These are phyloP conservation scores for Oryza coarctata DNA, from an alignment of 176 grass and related monocot genomes.

Conservation along the genomic window DNA sequence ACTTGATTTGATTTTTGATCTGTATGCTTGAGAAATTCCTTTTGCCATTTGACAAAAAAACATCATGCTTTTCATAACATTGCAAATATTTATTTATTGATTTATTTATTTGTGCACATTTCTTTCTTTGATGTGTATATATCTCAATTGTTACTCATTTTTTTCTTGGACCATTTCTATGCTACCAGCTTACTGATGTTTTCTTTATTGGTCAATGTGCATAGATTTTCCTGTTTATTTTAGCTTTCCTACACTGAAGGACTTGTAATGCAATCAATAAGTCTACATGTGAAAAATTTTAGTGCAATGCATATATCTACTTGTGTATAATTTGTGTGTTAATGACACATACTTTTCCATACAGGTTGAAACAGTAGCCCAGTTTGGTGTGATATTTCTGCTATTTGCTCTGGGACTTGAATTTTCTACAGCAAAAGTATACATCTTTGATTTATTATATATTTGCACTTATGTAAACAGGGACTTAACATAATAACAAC, in stretches of 20 bases:
- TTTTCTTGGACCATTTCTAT: background rate
- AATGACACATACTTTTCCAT: constrained; percentile 25
- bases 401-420: constrained; percentile 96
- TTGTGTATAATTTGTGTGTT: constrained; percentile 1
- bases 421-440: constrained; percentile 93
- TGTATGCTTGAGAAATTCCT: background rate
- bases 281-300: background rate
- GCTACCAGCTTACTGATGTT: background rate
- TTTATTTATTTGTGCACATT: background rate
- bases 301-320: background rate
- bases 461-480: background rate
- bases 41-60: background rate
- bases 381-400: constrained; percentile 99
- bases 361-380: constrained; percentile 98
- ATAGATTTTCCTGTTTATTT: background rate
- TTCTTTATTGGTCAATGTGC: background rate
- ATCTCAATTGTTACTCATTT: background rate
- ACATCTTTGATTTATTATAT: constrained; percentile 17
- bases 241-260: background rate
- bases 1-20: background rate
- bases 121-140: background rate
- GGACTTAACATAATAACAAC: constrained; percentile 30
- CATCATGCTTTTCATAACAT: background rate
- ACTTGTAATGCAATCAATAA: background rate
- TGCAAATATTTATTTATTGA: background rate